Evolutionary conservation across 495 filamentous ascomycete species (phyloP).

Genomic region (Staphylotrichum tortipilum): DNA sequence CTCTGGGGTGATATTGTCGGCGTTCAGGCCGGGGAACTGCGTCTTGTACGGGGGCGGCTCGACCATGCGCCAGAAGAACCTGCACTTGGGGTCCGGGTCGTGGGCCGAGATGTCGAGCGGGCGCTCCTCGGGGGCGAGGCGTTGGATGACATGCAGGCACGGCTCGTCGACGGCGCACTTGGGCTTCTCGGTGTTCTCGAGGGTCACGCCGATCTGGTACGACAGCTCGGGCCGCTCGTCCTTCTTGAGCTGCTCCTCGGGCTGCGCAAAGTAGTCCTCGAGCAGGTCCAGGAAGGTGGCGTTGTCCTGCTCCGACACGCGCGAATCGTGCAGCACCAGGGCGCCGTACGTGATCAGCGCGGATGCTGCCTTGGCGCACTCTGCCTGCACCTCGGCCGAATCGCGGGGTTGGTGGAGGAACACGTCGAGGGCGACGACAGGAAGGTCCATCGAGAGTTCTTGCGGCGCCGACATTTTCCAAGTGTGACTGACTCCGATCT

Average conservation of each 20-base stretch:
- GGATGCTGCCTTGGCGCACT: slow-evolving; percentile 36
- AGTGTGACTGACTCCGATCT: too few species aligned
- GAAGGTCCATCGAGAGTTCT: slow-evolving; percentile 40
- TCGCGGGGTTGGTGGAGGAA: slow-evolving; percentile 29
- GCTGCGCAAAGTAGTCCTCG: slow-evolving; percentile 48
- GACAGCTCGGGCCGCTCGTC: slow-evolving; percentile 43
- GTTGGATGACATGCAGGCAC: slow-evolving; percentile 39
- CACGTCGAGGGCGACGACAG: slow-evolving; percentile 44
- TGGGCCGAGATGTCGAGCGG: slow-evolving; percentile 41
- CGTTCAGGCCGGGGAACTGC: slow-evolving; percentile 38
- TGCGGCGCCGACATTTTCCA: slow-evolving; percentile 4
- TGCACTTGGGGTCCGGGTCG: slow-evolving; percentile 41
- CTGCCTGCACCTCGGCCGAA: slow-evolving; percentile 32
- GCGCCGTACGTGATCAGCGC: slow-evolving; percentile 44
- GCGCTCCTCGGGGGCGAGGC: slow-evolving; percentile 36
- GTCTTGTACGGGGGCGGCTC: slow-evolving; percentile 38
- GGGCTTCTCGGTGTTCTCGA: slow-evolving; percentile 47
- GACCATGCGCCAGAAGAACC: slow-evolving; percentile 45
- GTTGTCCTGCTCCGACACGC: slow-evolving; percentile 42
- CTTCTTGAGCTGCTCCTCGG: slow-evolving; percentile 27
- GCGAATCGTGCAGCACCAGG: slow-evolving; percentile 43
- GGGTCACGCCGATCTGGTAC: slow-evolving; percentile 46
- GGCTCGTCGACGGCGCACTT: slow-evolving; percentile 47
- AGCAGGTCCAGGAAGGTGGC: slow-evolving; percentile 42
- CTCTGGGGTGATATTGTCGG: slow-evolving; percentile 36